Evolutionary conservation across 495 filamentous ascomycete species (phyloP).

Genomic region (Haplographium delicatum): DNA sequence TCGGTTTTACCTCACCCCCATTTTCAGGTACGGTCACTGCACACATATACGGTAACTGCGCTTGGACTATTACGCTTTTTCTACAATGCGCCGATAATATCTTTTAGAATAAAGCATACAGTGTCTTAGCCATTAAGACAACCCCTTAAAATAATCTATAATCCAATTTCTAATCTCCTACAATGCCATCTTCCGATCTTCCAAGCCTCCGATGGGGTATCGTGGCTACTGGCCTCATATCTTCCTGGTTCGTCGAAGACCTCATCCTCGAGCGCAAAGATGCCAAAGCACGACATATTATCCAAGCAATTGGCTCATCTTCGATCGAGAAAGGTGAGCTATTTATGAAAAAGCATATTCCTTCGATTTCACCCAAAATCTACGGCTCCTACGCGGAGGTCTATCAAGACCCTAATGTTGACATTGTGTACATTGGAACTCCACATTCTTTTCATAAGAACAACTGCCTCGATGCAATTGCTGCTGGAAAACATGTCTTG

Average conservation of each 20-base stretch:
- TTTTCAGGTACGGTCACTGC: too few relatives aligned
- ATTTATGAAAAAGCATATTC: constrained; percentile 41
- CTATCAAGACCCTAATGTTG: constrained; percentile 45
- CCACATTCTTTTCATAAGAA: constrained; percentile 93
- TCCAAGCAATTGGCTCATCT: constrained; percentile 64
- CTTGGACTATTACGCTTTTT: too few relatives aligned
- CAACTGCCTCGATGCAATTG: constrained; percentile 73
- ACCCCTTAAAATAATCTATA: neutral
- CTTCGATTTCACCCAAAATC: constrained; percentile 39
- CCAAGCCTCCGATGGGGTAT: neutral
- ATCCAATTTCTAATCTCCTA: neutral
- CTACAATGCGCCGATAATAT: too few relatives aligned
- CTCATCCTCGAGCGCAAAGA: constrained; percentile 56
- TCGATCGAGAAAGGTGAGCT: constrained; percentile 51
- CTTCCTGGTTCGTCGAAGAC: constrained; percentile 55
- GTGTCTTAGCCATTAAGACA: too few relatives aligned
- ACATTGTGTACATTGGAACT: constrained; percentile 87
- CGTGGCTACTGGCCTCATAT: constrained; percentile 15
- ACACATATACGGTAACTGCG: too few relatives aligned
- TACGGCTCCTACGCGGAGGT: constrained; percentile 78
- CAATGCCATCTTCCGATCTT: neutral
- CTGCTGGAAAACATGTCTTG: constrained; percentile 80
- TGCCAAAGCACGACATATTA: constrained; percentile 55
- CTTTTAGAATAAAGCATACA: too few relatives aligned
- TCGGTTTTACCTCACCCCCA: too few relatives aligned